phyloP scores from a whole-genome alignment of 768 basidiomycete genomes.

The Lactarius psammicola region DNA sequence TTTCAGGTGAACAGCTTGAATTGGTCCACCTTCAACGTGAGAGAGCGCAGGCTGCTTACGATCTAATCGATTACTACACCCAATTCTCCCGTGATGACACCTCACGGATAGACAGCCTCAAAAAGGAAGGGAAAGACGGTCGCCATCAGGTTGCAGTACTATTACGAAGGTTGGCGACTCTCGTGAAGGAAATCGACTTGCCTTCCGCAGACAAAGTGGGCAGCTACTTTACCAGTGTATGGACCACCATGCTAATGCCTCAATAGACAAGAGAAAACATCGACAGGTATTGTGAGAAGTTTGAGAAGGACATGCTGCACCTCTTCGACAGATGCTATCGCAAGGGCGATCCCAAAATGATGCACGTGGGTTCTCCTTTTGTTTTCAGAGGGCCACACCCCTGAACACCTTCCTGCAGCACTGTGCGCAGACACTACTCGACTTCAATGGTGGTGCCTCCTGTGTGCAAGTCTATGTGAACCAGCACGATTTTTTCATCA shows the following conservation, averaged over 20 bases:
- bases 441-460: slow-evolving; percentile 96
- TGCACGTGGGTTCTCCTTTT: slow-evolving; percentile 66
- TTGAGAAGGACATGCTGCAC: slow-evolving; percentile 97
- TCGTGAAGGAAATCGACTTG: slow-evolving; percentile 92
- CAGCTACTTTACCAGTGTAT: neutral
- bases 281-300: slow-evolving; percentile 97
- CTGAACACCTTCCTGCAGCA: slow-evolving; percentile 53
- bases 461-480: slow-evolving; percentile 99
- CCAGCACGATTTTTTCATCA: slow-evolving; percentile 99
- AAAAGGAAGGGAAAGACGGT: slow-evolving; percentile 87
- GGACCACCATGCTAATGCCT: neutral
- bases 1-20: slow-evolving; percentile 89
- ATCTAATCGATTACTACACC: slow-evolving; percentile 91
- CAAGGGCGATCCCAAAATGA: slow-evolving; percentile 98
- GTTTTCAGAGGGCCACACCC: neutral
- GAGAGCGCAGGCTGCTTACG: slow-evolving; percentile 90
- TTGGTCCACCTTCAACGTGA: slow-evolving; percentile 89
- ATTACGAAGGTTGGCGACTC: slow-evolving; percentile 75
- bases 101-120: slow-evolving; percentile 65
- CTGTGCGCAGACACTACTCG: slow-evolving; percentile 92
- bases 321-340: slow-evolving; percentile 95
- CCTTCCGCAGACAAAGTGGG: slow-evolving; percentile 76
- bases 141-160: slow-evolving; percentile 86
- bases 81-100: slow-evolving; percentile 86
- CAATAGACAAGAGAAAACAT: slow-evolving; percentile 83